Base-by-base conservation (phyloP, 1,284 basidiomycete genomes). In the Somion occarium region DNA sequence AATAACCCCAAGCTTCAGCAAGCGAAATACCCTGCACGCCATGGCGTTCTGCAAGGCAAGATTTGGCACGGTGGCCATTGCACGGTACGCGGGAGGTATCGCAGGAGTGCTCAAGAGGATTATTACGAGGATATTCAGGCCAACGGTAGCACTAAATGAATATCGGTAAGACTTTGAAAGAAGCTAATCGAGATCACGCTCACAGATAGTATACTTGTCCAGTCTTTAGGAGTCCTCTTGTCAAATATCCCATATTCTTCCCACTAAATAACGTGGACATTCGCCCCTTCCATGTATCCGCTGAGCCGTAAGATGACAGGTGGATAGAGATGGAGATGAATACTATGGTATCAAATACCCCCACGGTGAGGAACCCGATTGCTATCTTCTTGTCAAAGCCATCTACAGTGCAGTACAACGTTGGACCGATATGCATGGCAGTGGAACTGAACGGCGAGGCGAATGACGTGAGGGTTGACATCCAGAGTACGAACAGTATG, bases 321-420 rank as follows among this genome's bases (percentile, higher is more conserved):
- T 30, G 11, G 25, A 15, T 24, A 3, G 49, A 25, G 37, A 51
- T 51, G 3, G 49, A 42, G 15, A 51, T 24, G 23, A 51, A 45
- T n/a, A 51, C 49, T 3, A 51, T 12, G 3, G 49, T 51, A 37
- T 51, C 49, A 24, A 45, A 26, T 2, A 51, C 44, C 20, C 27
- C 49, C 18, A 45, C 37, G 34, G 44, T 37, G 34, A 51, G 23
- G 20, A 46, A 46, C 2, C 49, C 49, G 9, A 44, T 44, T 7
- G 49, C 44, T 5, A 25, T 38, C 18, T 46, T 46, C 2, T 42
- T n/a, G 19, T 51, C 23, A 11, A 51, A 43, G 23, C 46, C 37
- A 19, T 42, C 44, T 30, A 45, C 38, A 18, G 44, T 44, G 37
- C 49, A 51, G 30, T 38, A 38, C 24, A 18, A 20, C 4, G 49